Base-by-base conservation (phyloP, 441 rosid genomes). In the Cnidoscolus chayamansa region DNA sequence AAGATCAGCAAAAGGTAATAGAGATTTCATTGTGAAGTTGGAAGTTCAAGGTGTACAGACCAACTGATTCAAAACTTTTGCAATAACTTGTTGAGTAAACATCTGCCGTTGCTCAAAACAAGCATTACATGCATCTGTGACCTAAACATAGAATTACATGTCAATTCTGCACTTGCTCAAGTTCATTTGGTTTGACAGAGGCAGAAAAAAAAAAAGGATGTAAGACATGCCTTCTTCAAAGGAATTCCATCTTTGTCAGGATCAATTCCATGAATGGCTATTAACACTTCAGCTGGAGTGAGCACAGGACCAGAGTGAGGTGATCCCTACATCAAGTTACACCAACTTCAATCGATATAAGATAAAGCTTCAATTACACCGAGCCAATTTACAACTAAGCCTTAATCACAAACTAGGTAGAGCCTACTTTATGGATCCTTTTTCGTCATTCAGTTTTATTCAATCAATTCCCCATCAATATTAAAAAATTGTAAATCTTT, bases 31-130 rank as follows among this genome's bases (percentile, higher is more conserved):
- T 45, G 55, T 43, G 76, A 76, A 63, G 49, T 59, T 50, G 57
- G 43, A 67, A 58, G 8, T 65, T 55, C 67, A 72, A 77, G 61
- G 56, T 74, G 72, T 72, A 83, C 87, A 73, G 59, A 96, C 99
- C 99, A 96, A 82, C 73, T 96, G 99, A 88, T 96, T 93, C 85
- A 96, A 82, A 78, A 93, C 99, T 75, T 95, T 83, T 5, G 99
- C 99, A 68, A 96, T 85, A 82, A 96, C 96, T 85, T 88, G 98
- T 77, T 93, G 99, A 61, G 97, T 93, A 79, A 93, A 96, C 76
- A 83, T 86, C 68, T 92, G 88, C 20, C 90, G 85, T 72, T 89
- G 97, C 81, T 91, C 97, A 83, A 93, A 96, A 81, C 98, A 96
- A 76, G 92, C 85, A 80, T 92, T 96, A 74, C 98, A 96, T 76